Evolutionary conservation across 1,139 yeast genomes (phyloP).

Genomic region (Candida anutae): DNA sequence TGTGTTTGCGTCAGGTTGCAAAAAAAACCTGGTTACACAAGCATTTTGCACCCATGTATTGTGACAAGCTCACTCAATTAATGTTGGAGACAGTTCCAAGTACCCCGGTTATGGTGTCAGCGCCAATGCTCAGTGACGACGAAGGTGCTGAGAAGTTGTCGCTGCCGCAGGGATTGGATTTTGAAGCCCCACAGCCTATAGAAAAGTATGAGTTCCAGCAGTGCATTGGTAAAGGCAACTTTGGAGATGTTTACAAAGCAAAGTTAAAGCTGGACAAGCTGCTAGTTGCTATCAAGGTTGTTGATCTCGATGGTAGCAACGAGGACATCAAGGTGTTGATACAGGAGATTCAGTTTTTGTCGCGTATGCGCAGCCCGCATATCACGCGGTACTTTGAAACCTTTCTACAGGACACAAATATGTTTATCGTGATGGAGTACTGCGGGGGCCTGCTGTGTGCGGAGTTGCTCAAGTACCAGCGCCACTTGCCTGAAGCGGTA

Average conservation of each 20-base stretch:
- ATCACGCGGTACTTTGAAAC: conserved; percentile 64
- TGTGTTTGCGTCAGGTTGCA: too few relatives aligned
- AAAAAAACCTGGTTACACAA: too few relatives aligned
- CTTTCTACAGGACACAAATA: conserved; percentile 49
- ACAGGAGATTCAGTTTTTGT: conserved; percentile 69
- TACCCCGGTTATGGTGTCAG: too few relatives aligned
- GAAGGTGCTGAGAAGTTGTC: too few relatives aligned
- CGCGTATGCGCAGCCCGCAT: conserved; percentile 54
- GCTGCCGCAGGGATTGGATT: too few relatives aligned
- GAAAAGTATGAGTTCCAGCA: conserved; percentile 35
- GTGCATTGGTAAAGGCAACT: conserved; percentile 77
- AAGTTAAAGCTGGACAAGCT: conserved; percentile 20
- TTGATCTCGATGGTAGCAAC: conserved; percentile 64
- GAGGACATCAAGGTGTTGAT: conserved; percentile 65
- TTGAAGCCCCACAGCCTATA: too few relatives aligned
- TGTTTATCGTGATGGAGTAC: conserved; percentile 90
- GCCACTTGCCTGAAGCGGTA: conserved; percentile 47
- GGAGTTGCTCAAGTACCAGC: conserved; percentile 39
- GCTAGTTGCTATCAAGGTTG: conserved; percentile 69
- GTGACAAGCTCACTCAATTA: too few relatives aligned
- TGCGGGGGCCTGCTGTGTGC: conserved; percentile 91
- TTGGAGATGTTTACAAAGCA: conserved; percentile 81
- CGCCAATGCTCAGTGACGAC: too few relatives aligned
- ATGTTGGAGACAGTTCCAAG: too few relatives aligned
- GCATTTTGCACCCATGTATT: too few relatives aligned